phyloP scores from a whole-genome alignment of 2,329 filamentous ascomycete genomes.

The Parasarocladium wereldwijsianum region DNA sequence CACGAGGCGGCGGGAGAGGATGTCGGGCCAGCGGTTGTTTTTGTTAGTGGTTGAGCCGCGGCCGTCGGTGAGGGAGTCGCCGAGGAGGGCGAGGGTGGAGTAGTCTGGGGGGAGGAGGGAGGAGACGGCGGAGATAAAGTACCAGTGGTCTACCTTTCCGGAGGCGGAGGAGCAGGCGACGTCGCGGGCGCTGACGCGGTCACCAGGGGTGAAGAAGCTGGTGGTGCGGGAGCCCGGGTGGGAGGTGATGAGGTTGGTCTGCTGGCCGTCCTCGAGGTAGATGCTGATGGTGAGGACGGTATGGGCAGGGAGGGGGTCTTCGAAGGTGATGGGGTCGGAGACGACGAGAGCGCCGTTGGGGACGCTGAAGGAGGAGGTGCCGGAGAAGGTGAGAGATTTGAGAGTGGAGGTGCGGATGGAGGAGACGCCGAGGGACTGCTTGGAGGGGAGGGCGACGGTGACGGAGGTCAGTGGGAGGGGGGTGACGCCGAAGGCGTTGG shows the following conservation, averaged over 20 bases:
- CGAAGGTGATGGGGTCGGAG: slow-evolving; percentile 42
- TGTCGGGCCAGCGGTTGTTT: slow-evolving; percentile 35
- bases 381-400: slow-evolving; percentile 39
- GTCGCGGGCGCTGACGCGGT: slow-evolving; percentile 28
- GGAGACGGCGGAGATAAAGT: slow-evolving; percentile 43
- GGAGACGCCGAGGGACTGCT: slow-evolving; percentile 33
- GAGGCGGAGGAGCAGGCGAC: slow-evolving; percentile 15
- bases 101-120: slow-evolving; percentile 25
- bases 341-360: slow-evolving; percentile 41
- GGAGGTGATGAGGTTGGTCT: slow-evolving; percentile 37
- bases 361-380: slow-evolving; percentile 29
- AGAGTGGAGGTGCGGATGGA: slow-evolving; percentile 31
- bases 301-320: slow-evolving; percentile 27
- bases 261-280: slow-evolving; percentile 42
- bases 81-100: slow-evolving; percentile 38
- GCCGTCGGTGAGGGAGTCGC: slow-evolving; percentile 55
- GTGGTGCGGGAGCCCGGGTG: slow-evolving; percentile 48
- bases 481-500: slow-evolving; percentile 44
- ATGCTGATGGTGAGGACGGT: slow-evolving; percentile 38
- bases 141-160: slow-evolving; percentile 43
- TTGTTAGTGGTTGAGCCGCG: slow-evolving; percentile 41
- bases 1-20: slow-evolving; percentile 28
- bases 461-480: slow-evolving; percentile 42
- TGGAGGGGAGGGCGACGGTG: slow-evolving; percentile 36
- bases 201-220: slow-evolving; percentile 36